These are phyloP conservation scores for Hymenotorrendiella dingleyae DNA, from an alignment of 2,329 filamentous ascomycete species.

Conservation along the genomic window DNA sequence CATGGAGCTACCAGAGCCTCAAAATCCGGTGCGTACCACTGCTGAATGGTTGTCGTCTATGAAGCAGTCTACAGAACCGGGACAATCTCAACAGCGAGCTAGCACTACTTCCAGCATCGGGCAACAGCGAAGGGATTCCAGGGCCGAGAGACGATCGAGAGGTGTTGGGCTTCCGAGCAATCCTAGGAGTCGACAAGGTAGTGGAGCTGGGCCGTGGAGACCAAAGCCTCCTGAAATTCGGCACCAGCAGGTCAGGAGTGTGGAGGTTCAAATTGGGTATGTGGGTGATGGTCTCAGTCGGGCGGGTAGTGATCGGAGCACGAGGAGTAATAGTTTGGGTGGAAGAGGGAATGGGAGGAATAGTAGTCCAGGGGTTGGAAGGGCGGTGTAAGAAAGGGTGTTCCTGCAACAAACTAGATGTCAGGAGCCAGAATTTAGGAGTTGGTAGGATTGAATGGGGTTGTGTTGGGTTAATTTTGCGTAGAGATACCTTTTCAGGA, in stretches of 20 bases:
- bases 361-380: constrained; percentile 12
- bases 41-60: constrained; percentile 17
- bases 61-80: background rate
- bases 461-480: no score
- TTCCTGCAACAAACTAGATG: no score
- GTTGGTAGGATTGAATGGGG: no score
- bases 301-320: constrained; percentile 3
- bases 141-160: background rate
- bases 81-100: background rate
- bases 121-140: background rate
- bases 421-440: no score
- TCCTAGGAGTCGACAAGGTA: constrained; percentile 8
- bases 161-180: constrained; percentile 7
- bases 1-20: constrained; percentile 12
- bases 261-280: constrained; percentile 1
- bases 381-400: constrained; percentile 12
- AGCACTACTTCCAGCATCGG: background rate
- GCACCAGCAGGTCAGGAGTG: constrained; percentile 3
- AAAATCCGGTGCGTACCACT: constrained; percentile 10
- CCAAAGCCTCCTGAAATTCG: background rate
- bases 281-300: constrained; percentile 9
- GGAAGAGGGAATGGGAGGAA: constrained; percentile 4
- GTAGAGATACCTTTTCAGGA: no score
- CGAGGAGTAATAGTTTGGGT: constrained; percentile 3
- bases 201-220: constrained; percentile 2